These are phyloP conservation scores for Solanum boliviense DNA, from an alignment of 257 asterid species.

Conservation along the genomic window DNA sequence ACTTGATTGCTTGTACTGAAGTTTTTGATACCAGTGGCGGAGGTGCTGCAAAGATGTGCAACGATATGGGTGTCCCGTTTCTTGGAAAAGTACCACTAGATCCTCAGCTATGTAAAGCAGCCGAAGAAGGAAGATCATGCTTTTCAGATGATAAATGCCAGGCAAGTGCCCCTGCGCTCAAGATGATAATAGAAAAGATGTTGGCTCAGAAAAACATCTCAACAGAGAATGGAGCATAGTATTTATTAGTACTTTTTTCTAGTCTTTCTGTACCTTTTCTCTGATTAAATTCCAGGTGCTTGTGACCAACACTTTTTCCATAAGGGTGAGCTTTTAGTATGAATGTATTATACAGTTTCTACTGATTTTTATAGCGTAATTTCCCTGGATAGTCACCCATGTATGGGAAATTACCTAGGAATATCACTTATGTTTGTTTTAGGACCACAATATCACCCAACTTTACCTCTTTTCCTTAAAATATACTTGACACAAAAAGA, in stretches of 20 bases:
- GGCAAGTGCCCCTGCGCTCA: conserved; percentile 57
- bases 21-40: conserved; percentile 78
- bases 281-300: neutral
- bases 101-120: conserved; percentile 83
- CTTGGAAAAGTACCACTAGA: conserved; percentile 85
- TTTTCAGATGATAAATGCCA: conserved; percentile 46
- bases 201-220: conserved; percentile 30
- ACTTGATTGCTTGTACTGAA: conserved; percentile 49
- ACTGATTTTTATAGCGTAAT: neutral
- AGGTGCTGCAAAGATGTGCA: conserved; percentile 85
- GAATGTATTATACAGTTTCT: neutral
- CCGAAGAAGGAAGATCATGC: conserved; percentile 92
- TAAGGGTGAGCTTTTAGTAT: neutral
- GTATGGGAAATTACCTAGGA: no score
- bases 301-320: neutral
- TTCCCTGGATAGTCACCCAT: no score
- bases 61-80: conserved; percentile 70
- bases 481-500: no score
- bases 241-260: neutral
- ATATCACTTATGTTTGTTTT: no score
- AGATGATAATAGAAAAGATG: conserved; percentile 42
- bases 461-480: no score
- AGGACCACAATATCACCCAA: no score
- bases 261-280: neutral
- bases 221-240: conserved; percentile 19